Evolutionary conservation across 768 basidiomycete genomes (phyloP), one percentile per base, ranked within the genome.

Genomic region (Kwoniella bestiolae): DNA sequence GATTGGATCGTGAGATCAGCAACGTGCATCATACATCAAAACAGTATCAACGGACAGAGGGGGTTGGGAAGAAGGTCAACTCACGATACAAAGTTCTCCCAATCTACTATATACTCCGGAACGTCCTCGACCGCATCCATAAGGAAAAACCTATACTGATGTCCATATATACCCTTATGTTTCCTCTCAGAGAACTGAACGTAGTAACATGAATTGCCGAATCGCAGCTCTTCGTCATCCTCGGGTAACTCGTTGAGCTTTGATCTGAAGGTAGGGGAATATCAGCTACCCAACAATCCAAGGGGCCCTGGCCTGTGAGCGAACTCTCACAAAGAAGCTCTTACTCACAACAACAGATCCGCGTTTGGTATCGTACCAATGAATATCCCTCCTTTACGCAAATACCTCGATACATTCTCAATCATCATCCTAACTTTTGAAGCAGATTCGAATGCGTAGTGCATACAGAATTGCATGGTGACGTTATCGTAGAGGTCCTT

Each of bases 401-500:
- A 84, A 84, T 89, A 89, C 50, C 85, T 82, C 62, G 87, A 86
- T 31, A 94, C 94, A 78, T 99, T 99, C 38, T 88, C 86, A 32
- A 99, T 87, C 96, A 99, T 96, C 79, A 87, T 89, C 32, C 91
- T 86, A 26, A 88, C 91, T 78, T 96, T 96, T 64, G 86, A 83
- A 31, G 87, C 86, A n/a, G 86, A 90, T 80, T 98, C 94, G 79
- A 99, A 98, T 7, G 96, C 96, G 77, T 99, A 98, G 80, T 99
- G 96, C 91, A 99, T 97, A 82, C 96, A 98, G 80, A 99, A 99
- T 79, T 99, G 96, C 92, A 97, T 92, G 2, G 92, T 91, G 5
- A 98, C 93, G 62, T 93, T 91, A 76, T 98, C 96, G 76, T 96
- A 96, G 5, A 89, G 89, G 31, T 85, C 84, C 0, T 82, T 83